phyloP scores from a whole-genome alignment of 176 grass and related monocot genomes.

The Chloris gayana region DNA sequence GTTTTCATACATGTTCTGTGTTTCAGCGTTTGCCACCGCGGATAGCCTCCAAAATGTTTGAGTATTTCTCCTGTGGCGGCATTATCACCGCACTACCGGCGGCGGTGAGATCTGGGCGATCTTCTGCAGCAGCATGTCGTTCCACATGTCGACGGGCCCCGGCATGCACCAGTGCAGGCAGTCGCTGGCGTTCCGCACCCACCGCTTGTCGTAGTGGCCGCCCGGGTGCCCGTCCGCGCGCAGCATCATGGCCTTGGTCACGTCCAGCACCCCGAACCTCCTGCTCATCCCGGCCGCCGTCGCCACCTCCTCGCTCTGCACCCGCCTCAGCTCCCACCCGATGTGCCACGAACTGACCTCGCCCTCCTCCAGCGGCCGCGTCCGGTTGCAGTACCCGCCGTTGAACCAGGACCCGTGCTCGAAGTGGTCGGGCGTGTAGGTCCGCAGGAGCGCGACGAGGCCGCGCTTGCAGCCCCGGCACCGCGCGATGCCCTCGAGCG shows the following conservation, averaged over 20 bases:
- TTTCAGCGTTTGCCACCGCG: too few relatives aligned
- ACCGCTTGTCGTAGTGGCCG: constrained; percentile 50
- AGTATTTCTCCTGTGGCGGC: background rate
- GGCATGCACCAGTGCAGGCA: constrained; percentile 89
- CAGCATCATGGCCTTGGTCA: constrained; percentile 91
- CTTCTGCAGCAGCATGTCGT: constrained; percentile 49
- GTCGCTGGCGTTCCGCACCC: constrained; percentile 62
- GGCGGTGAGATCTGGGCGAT: constrained; percentile 12
- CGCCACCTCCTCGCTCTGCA: constrained; percentile 62
- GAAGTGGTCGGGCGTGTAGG: constrained; percentile 67
- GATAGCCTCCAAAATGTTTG: too few relatives aligned
- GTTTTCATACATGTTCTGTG: too few relatives aligned
- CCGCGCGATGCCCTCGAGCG: constrained; percentile 34
- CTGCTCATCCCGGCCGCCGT: background rate
- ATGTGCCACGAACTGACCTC: constrained; percentile 19
- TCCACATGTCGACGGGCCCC: constrained; percentile 82
- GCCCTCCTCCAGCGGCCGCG: constrained; percentile 46
- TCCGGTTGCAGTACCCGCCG: constrained; percentile 65
- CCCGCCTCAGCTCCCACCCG: constrained; percentile 55
- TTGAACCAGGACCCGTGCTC: constrained; percentile 65
- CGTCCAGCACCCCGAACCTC: constrained; percentile 65
- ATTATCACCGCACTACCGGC: background rate
- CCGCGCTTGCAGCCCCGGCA: constrained; percentile 40
- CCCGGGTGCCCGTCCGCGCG: constrained; percentile 83
- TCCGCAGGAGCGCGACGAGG: constrained; percentile 51